Percentiles rank a stretch among this genome's conserved stretches.
Conservation (phyloP, 495 filamentous ascomycete species). For the Lasiosphaeria miniovina region DNA sequence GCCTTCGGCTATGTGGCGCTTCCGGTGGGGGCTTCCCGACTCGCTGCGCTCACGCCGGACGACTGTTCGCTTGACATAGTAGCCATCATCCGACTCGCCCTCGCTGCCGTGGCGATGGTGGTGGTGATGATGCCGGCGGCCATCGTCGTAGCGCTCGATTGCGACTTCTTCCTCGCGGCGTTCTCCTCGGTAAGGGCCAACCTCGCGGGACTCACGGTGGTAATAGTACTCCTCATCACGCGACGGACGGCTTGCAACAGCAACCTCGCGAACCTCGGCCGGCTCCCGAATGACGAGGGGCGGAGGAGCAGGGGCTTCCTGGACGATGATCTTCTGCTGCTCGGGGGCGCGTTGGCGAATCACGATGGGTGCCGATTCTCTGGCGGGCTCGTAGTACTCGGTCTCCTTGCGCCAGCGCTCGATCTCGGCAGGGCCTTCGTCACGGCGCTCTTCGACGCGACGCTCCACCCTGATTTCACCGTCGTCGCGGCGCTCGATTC, state of each 20-base stretch:
- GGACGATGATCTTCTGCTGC: conserved; percentile 72
- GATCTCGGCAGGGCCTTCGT: conserved; percentile 46
- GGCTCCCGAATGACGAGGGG: conserved; percentile 65
- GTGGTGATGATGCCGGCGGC: conserved; percentile 33
- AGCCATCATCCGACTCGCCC: conserved; percentile 54
- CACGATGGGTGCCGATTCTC: conserved; percentile 58
- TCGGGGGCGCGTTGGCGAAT: conserved; percentile 61
- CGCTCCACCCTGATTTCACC: conserved; percentile 49
- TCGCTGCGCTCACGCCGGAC: conserved; percentile 44
- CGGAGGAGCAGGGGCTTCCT: conserved; percentile 62
- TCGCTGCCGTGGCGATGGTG: conserved; percentile 29
- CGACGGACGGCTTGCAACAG: conserved; percentile 51
- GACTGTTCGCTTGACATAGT: conserved; percentile 44
- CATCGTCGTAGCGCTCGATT: conserved; percentile 52
- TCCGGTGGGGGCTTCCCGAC: conserved; percentile 52
- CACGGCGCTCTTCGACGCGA: conserved; percentile 42
- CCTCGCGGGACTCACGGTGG: conserved; percentile 56
- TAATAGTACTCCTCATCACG: conserved; percentile 49
- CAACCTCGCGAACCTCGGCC: conserved; percentile 46
- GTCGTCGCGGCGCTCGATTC: conserved; percentile 39
- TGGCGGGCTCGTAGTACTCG: conserved; percentile 61
- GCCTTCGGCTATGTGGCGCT: conserved; percentile 82
- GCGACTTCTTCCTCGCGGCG: conserved; percentile 49
- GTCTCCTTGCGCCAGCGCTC: conserved; percentile 64
- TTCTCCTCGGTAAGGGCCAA: conserved; percentile 49